Evolutionary conservation across 2,329 filamentous ascomycete species (phyloP), one percentile per base, ranked within the genome.

Genomic region (Stemphylium beticola): DNA sequence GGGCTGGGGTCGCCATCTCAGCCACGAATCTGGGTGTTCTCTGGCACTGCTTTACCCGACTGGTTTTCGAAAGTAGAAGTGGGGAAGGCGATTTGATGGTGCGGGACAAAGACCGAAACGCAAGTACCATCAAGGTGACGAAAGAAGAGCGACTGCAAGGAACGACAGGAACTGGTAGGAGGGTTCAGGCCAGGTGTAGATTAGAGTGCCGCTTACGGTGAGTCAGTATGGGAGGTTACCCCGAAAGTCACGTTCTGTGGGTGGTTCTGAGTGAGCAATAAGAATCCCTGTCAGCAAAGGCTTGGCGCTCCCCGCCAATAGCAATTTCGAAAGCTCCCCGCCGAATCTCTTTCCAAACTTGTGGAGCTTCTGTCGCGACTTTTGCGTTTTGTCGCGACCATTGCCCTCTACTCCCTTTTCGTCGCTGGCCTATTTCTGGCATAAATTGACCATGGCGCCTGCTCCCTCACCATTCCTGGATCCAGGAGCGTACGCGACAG

Each of bases 381-480:
- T 45, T 22, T 48, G 45, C 43, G 41, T 48, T 31, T 41, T 53
- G 44, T 41, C 36, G 26, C 36, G 12, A 17, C 26, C 20, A 36
- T n/a, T 15, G 20, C 32, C 3, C 18, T 20, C 10, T 14, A 17
- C 2, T 39, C 11, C 38, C 38, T 41, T 47, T 32, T 51, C 20
- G 42, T 34, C 32, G 42, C 32, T 11, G 32, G 20, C 32, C 22
- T 44, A 15, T 22, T 4, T 24, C 20, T 40, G 22, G 42, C 36
- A 39, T 40, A 29, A 24, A 29, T 44, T 17, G 31, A 26, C 4
- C 20, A 74, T 70, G 69, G 64, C 67, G n/a, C 56, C 59, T 20
- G 32, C 49, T 8, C 62, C 76, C 1, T 96, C 93, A 9, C 89
- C 92, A 0, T 98, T 99, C 66, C 83, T 98, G 34, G 84, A 89